phyloP scores from a whole-genome alignment of 495 filamentous ascomycete genomes.

The Hypomontagnella monticulosa region DNA sequence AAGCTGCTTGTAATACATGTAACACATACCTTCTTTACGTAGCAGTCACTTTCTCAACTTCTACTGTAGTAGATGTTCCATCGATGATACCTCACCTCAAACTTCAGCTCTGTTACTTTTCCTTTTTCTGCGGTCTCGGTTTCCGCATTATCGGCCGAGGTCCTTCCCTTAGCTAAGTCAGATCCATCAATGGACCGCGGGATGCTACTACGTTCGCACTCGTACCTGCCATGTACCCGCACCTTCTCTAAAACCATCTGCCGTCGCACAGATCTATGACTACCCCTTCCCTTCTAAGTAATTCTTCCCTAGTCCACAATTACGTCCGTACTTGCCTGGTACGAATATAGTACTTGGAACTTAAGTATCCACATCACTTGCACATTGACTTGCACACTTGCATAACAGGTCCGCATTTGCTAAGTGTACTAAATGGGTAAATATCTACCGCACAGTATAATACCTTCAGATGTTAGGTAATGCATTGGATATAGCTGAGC shows the following conservation, averaged over 20 bases:
- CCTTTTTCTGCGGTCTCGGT: conserved; percentile 18
- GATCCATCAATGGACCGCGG: too few species aligned
- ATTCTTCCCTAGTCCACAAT: conserved; percentile 23
- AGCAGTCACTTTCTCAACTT: not conserved
- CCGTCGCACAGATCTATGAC: conserved; percentile 25
- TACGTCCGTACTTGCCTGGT: conserved; percentile 33
- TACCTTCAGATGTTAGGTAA: not conserved
- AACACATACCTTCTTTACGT: conserved; percentile 5
- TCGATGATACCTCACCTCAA: not conserved
- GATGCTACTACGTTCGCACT: not conserved
- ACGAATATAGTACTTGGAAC: not conserved
- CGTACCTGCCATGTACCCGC: not conserved
- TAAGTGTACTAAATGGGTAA: conserved; percentile 6
- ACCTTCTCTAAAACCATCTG: not conserved
- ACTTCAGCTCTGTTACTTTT: not conserved
- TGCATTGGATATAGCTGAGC: conserved; percentile 10
- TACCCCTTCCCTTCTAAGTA: conserved; percentile 34
- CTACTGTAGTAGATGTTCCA: too few species aligned
- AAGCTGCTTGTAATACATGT: not conserved
- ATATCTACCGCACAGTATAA: conserved; percentile 1
- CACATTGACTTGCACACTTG: not conserved
- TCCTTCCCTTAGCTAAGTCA: conserved; percentile 7
- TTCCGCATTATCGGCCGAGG: conserved; percentile 38
- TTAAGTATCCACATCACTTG: not conserved
- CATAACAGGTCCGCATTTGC: conserved; percentile 1